Evolutionary conservation across 257 asterid species (phyloP).

Genomic region (Coffea canephora): DNA sequence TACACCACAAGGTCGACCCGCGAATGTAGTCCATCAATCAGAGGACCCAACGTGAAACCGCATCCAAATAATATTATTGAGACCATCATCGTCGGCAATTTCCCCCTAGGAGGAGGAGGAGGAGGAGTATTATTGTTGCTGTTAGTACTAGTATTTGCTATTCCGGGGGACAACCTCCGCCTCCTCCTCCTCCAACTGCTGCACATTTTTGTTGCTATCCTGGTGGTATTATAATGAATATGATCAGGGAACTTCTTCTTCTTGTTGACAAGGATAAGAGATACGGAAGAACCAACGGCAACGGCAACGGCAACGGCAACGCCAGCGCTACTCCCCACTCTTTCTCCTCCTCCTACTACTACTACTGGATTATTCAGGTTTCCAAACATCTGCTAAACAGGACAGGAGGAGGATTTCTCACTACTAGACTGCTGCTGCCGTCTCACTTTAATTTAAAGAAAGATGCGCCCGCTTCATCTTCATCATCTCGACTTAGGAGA

Average conservation of each 20-base stretch:
- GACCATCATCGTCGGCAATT: neutral
- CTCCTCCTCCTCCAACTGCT: neutral
- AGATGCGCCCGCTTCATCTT: no score
- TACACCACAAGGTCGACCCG: conserved; percentile 61
- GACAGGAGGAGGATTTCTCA: no score
- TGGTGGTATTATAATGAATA: neutral
- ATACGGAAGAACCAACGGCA: neutral
- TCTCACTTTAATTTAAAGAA: no score
- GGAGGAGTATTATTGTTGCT: neutral
- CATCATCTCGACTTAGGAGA: no score
- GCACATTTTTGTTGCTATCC: neutral
- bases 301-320: no score
- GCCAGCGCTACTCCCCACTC: neutral
- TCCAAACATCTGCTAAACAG: neutral
- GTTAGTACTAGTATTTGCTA: neutral
- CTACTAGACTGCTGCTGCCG: no score
- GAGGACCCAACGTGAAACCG: conserved; percentile 69
- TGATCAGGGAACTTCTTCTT: neutral
- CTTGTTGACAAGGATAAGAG: neutral
- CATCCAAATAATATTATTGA: conserved; percentile 48
- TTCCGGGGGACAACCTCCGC: no score
- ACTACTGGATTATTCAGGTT: neutral
- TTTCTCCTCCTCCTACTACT: neutral
- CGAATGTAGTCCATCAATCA: conserved; percentile 73
- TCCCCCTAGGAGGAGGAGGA: neutral